Percentiles rank a stretch among this genome's conserved stretches.
phyloP scores from a whole-genome alignment of 164 flowering plant genomes.

The Magnolia officinalis region DNA sequence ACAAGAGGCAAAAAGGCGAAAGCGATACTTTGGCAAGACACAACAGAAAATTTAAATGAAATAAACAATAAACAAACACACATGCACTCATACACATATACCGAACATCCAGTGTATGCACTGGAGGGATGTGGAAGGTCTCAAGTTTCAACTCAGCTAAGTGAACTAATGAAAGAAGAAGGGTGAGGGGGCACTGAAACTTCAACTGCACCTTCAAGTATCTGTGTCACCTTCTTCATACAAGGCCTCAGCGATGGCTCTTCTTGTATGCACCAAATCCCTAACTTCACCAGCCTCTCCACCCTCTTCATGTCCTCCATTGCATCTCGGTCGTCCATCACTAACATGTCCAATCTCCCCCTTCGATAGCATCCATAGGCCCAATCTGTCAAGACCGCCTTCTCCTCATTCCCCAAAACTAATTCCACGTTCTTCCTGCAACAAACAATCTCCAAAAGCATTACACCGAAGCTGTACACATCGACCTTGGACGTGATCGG shows the following conservation, averaged over 20 bases:
- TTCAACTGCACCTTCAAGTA: conserved; percentile 38
- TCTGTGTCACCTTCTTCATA: conserved; percentile 33
- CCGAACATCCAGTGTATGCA: too few species aligned
- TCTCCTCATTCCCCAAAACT: conserved; percentile 10
- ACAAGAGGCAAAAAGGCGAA: too few species aligned
- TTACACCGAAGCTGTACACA: conserved; percentile 22
- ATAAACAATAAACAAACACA: too few species aligned
- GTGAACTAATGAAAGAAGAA: conserved; percentile 6
- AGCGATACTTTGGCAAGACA: too few species aligned
- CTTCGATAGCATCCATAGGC: not conserved
- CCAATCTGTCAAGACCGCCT: not conserved
- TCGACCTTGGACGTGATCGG: conserved; percentile 25
- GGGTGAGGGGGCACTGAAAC: conserved; percentile 24
- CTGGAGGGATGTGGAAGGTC: too few species aligned
- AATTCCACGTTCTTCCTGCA: conserved; percentile 29
- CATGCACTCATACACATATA: too few species aligned
- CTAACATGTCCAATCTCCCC: not conserved
- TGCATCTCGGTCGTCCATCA: conserved; percentile 16
- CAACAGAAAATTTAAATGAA: too few species aligned
- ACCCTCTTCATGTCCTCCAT: conserved; percentile 12
- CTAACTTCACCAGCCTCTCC: conserved; percentile 34
- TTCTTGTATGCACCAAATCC: conserved; percentile 48
- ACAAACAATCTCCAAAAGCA: conserved; percentile 25
- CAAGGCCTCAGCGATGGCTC: conserved; percentile 37
- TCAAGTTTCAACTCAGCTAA: not conserved